A percentile compares a stretch with the other conserved stretches of the same genome.
Evolutionary conservation across 2,329 filamentous ascomycete genomes (phyloP).

Genomic region (Arthroderma sp.): DNA sequence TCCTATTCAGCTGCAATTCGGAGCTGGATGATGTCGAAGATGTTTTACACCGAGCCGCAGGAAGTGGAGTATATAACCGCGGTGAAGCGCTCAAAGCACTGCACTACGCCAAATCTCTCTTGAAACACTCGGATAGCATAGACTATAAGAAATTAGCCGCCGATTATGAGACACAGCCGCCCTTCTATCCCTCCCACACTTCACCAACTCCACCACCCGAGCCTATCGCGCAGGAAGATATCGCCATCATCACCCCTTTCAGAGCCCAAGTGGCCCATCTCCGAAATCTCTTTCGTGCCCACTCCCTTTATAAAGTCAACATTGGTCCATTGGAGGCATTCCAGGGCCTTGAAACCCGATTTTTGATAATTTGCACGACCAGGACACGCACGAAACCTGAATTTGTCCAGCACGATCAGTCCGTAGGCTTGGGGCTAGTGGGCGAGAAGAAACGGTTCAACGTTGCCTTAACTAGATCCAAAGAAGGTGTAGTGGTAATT

Average conservation of each 20-base stretch:
- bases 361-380: constrained; percentile 35
- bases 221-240: constrained; percentile 21
- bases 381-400: constrained; percentile 14
- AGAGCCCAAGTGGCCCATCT: constrained; percentile 31
- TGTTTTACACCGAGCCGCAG: constrained; percentile 15
- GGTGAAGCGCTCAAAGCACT: constrained; percentile 12
- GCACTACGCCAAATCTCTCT: constrained; percentile 11
- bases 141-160: constrained; percentile 15
- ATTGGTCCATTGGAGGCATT: constrained; percentile 36
- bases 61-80: constrained; percentile 12
- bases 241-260: constrained; percentile 34
- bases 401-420: constrained; percentile 13
- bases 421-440: constrained; percentile 22
- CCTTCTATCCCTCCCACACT: constrained; percentile 17
- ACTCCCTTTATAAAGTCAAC: constrained; percentile 25
- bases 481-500: constrained; percentile 30
- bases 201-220: constrained; percentile 4
- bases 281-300: constrained; percentile 23
- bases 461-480: constrained; percentile 33
- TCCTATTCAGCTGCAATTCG: constrained; percentile 29
- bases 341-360: constrained; percentile 32
- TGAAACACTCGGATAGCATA: constrained; percentile 16
- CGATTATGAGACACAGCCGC: constrained; percentile 11
- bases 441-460: constrained; percentile 29
- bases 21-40: constrained; percentile 29